Evolutionary conservation across 495 filamentous ascomycete genomes (phyloP).

Genomic region (Penicillium flavigenum): DNA sequence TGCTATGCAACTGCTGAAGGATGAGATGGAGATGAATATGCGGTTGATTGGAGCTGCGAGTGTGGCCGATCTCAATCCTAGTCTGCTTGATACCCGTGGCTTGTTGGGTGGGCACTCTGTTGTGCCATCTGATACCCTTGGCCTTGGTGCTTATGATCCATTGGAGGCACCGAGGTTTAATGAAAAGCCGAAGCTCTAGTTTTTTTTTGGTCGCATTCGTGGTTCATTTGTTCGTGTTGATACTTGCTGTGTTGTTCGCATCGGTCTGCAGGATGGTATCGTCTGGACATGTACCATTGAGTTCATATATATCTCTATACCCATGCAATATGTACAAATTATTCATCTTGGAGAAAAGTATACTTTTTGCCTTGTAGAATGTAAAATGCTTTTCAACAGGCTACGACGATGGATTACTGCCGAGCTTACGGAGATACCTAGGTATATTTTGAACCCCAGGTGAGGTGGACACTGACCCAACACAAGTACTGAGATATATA

Average conservation of each 20-base stretch:
- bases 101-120: conserved; percentile 64
- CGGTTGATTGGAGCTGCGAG: conserved; percentile 76
- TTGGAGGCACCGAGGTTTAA: conserved; percentile 57
- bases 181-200: conserved; percentile 58
- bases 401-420: not conserved
- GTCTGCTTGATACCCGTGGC: conserved; percentile 73
- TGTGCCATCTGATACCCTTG: conserved; percentile 70
- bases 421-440: not conserved
- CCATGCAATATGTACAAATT: conserved; percentile 4
- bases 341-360: not conserved
- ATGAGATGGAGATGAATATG: conserved; percentile 99
- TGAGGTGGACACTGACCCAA: not conserved
- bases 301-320: conserved; percentile 8
- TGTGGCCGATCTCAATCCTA: conserved; percentile 74
- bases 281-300: not conserved
- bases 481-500: too few relatives aligned
- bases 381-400: not conserved
- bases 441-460: not conserved
- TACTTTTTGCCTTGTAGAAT: not conserved
- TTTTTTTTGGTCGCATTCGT: not conserved
- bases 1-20: conserved; percentile 92
- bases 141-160: conserved; percentile 62
- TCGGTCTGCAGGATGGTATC: not conserved
- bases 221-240: not conserved
- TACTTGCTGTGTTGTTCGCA: not conserved